Evolutionary conservation across 306 rosid genomes (phyloP), one percentile per base, ranked within the genome.

Genomic region (Carpinus fangiana): DNA sequence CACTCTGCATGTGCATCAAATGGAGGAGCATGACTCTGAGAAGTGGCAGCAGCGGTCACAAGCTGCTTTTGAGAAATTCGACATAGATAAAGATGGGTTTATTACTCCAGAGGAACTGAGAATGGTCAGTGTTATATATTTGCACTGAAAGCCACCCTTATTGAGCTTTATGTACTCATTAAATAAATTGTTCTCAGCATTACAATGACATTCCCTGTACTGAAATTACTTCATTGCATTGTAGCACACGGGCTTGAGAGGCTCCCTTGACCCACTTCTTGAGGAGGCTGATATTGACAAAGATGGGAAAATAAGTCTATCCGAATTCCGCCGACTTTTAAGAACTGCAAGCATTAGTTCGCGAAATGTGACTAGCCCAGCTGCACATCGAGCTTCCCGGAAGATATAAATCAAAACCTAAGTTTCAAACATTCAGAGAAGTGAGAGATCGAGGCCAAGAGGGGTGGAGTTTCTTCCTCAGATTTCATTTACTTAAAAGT

Each of bases 201-300:
- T 26, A 48, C 23, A 48, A 41, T 48, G 45, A 69, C 45, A 47
- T 14, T 61, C 13, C 50, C 82, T 79, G 59, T 60, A 74, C 90
- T 69, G 48, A 79, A 65, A 61, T 55, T 64, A 34, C 67, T 36
- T 72, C 69, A 70, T 78, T 73, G 11, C n/a, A 57, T 80, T 81
- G 85, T 34, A 96, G 99, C 99, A 96, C 75, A 93, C 98, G 1
- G 93, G 99, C 62, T 69, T 96, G 79, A 82, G 87, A 81, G 97
- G 94, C 43, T 96, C 99, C 69, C 79, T 93, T 31, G 89, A 89
- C 62, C 96, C 99, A 18, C 85, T 96, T 66, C 99, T 96, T 3
- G 99, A 96, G 78, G 99, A 96, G 86, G 99, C 98, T 0, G 99
- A 96, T 73, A 86, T 96, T 12, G 98, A 96, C 88, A 93, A 87